These are phyloP conservation scores for Nigrospora sphaerica DNA, from an alignment of 2,329 filamentous ascomycete species.

Conservation along the genomic window DNA sequence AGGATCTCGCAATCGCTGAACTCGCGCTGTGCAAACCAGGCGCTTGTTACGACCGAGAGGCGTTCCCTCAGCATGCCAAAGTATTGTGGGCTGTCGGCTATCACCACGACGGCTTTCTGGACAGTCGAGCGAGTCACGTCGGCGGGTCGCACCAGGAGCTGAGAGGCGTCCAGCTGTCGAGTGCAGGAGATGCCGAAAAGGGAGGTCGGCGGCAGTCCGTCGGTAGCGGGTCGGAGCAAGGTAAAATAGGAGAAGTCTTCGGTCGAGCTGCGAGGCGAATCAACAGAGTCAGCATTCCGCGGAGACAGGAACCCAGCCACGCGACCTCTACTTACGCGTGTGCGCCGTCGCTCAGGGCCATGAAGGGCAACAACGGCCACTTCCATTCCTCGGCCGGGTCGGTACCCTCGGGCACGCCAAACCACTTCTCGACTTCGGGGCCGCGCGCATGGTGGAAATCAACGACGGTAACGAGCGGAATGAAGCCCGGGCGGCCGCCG, in stretches of 20 bases:
- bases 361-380: conserved; percentile 89
- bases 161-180: conserved; percentile 75
- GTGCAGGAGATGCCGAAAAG: conserved; percentile 96
- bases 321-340: conserved; percentile 65
- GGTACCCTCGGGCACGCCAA: conserved; percentile 64
- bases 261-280: conserved; percentile 50
- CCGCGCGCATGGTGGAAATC: conserved; percentile 82
- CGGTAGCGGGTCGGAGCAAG: conserved; percentile 58
- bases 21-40: conserved; percentile 93
- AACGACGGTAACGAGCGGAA: conserved; percentile 70
- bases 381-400: conserved; percentile 81
- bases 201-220: conserved; percentile 58
- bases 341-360: conserved; percentile 92
- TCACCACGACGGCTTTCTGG: conserved; percentile 94
- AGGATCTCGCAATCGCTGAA: conserved; percentile 90
- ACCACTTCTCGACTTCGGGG: conserved; percentile 90
- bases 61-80: conserved; percentile 90
- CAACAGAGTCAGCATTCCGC: background rate
- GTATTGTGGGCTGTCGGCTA: conserved; percentile 81
- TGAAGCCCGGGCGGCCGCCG: conserved; percentile 32
- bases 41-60: conserved; percentile 81
- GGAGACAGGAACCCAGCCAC: background rate
- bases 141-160: conserved; percentile 68
- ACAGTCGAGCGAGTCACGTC: conserved; percentile 97
- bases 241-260: conserved; percentile 99